phyloP scores from a whole-genome alignment of 1,284 basidiomycete genomes.

The Entoloma clypeatum region DNA sequence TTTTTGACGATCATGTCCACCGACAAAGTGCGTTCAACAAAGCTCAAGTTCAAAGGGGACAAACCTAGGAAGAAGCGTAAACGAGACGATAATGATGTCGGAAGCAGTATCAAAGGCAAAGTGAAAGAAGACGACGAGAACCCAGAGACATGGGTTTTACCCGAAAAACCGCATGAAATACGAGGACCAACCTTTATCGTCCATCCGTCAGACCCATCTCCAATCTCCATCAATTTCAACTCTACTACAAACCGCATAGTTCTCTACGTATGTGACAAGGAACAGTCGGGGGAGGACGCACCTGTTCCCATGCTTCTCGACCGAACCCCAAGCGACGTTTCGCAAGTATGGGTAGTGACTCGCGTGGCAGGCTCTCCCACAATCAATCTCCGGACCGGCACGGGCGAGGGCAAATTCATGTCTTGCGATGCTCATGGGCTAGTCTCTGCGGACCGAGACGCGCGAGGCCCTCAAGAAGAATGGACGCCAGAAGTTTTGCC shows the following conservation, averaged over 20 bases:
- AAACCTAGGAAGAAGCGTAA: constrained; percentile 80
- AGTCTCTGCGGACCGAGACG: constrained; percentile 78
- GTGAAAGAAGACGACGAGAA: constrained; percentile 60
- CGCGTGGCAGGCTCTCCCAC: constrained; percentile 77
- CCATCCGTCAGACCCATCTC: constrained; percentile 71
- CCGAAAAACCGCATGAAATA: constrained; percentile 67
- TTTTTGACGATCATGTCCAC: constrained; percentile 38
- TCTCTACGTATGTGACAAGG: constrained; percentile 60
- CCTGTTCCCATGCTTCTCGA: constrained; percentile 48
- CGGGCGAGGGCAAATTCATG: constrained; percentile 83
- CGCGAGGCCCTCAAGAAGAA: constrained; percentile 83
- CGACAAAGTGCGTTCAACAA: constrained; percentile 58
- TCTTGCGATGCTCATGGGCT: constrained; percentile 81
- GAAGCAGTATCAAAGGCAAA: constrained; percentile 41
- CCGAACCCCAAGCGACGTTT: constrained; percentile 70
- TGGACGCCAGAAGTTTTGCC: constrained; percentile 77
- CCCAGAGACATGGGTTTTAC: constrained; percentile 75
- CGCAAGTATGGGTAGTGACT: constrained; percentile 85
- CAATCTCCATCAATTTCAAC: constrained; percentile 75
- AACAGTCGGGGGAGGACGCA: constrained; percentile 41
- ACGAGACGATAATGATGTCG: constrained; percentile 50
- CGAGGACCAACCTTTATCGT: constrained; percentile 80
- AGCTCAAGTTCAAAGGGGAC: constrained; percentile 85
- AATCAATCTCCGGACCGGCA: constrained; percentile 77
- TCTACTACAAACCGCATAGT: constrained; percentile 71